Percentiles rank a stretch among this genome's conserved stretches.
phyloP scores from a whole-genome alignment of 2,329 filamentous ascomycete genomes.

The Clarireedia paspali region DNA sequence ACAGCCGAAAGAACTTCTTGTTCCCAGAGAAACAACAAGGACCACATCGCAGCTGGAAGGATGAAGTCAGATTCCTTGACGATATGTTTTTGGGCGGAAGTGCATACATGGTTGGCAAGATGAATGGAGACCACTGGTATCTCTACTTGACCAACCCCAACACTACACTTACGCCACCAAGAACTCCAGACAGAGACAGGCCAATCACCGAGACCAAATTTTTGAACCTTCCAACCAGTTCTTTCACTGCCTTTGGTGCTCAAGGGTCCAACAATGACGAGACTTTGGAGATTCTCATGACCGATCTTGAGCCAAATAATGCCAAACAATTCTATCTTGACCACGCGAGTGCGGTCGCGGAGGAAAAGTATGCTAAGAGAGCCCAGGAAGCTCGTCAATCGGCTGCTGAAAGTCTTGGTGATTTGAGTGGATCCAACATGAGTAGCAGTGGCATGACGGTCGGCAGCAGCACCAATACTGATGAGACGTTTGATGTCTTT shows the following conservation, averaged over 20 bases:
- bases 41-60: constrained; percentile 94
- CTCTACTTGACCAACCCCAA: constrained; percentile 90
- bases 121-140: constrained; percentile 99
- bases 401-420: constrained; percentile 51
- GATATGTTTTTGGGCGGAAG: constrained; percentile 86
- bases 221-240: constrained; percentile 30
- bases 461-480: constrained; percentile 30
- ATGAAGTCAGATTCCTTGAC: constrained; percentile 90
- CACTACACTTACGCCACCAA: constrained; percentile 70
- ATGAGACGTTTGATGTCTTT: constrained; percentile 72
- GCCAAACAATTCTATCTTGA: constrained; percentile 69
- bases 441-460: constrained; percentile 35
- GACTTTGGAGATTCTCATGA: constrained; percentile 69
- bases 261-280: constrained; percentile 49
- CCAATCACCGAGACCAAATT: constrained; percentile 27
- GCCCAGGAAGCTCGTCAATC: constrained; percentile 55
- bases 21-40: constrained; percentile 92
- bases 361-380: constrained; percentile 65
- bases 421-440: constrained; percentile 41
- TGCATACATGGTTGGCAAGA: constrained; percentile 99
- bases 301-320: constrained; percentile 59
- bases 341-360: constrained; percentile 83
- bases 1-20: constrained; percentile 97
- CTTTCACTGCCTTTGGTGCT: constrained; percentile 17
- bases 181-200: constrained; percentile 57